Percentiles rank a stretch among this genome's conserved stretches.
phyloP scores from a whole-genome alignment of 305 asterid species.

The Ruellia speciosa region DNA sequence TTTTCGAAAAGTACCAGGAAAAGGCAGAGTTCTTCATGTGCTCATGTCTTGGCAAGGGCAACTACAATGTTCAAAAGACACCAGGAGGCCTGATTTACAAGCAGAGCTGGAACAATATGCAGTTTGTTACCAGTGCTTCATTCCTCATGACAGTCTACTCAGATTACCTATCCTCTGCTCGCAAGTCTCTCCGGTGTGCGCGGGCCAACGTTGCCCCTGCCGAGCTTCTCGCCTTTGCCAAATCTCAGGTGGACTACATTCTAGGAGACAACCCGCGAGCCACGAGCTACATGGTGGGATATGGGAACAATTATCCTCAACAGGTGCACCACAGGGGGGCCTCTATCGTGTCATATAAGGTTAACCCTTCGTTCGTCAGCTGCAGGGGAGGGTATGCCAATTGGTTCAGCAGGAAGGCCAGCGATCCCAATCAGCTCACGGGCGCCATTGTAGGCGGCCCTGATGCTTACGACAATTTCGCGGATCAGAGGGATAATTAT shows the following conservation, averaged over 20 bases:
- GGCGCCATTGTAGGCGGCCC: constrained; percentile 99
- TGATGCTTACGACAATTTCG: constrained; percentile 91
- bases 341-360: constrained; percentile 81
- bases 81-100: constrained; percentile 86
- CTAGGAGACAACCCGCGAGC: constrained; percentile 98
- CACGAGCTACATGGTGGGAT: constrained; percentile 98
- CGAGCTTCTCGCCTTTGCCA: constrained; percentile 71
- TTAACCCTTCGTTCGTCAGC: constrained; percentile 55
- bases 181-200: constrained; percentile 57
- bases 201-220: constrained; percentile 52
- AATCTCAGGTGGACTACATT: constrained; percentile 97
- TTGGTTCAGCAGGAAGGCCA: constrained; percentile 71
- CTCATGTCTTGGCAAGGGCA: constrained; percentile 80
- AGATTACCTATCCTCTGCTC: constrained; percentile 75
- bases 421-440: constrained; percentile 77
- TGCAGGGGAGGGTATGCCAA: constrained; percentile 97
- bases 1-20: constrained; percentile 58
- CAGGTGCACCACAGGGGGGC: constrained; percentile 96
- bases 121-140: constrained; percentile 91
- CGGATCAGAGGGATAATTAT: constrained; percentile 86
- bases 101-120: constrained; percentile 97
- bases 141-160: constrained; percentile 85
- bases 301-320: constrained; percentile 75
- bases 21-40: constrained; percentile 95
- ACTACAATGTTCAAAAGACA: constrained; percentile 66